Percentiles rank a stretch among this genome's conserved stretches.
Conservation (phyloP, 345 rosid genomes). For the Ailanthus altissimus region DNA sequence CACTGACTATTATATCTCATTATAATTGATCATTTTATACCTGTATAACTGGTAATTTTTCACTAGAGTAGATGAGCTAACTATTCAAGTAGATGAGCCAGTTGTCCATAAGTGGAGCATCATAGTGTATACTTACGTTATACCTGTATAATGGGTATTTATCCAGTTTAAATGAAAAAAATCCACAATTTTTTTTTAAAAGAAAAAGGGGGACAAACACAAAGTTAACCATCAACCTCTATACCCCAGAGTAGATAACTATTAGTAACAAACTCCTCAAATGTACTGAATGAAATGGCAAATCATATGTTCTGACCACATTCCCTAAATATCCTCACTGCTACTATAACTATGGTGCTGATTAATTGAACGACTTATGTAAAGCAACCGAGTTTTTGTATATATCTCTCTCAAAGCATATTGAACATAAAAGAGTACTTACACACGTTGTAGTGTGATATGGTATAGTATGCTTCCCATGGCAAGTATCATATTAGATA, state of each 20-base stretch:
- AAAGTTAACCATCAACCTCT: too few relatives aligned
- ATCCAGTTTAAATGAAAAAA: background rate
- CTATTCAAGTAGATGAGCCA: too few relatives aligned
- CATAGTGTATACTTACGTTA: background rate
- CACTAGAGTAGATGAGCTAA: too few relatives aligned
- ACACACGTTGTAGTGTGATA: conserved; percentile 77
- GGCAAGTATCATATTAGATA: conserved; percentile 86
- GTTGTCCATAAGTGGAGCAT: too few relatives aligned
- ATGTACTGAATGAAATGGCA: background rate
- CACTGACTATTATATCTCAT: background rate
- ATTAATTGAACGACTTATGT: background rate
- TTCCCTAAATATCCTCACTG: background rate
- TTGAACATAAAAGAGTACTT: conserved; percentile 32
- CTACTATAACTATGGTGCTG: background rate
- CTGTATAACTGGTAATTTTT: background rate
- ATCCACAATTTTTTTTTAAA: background rate
- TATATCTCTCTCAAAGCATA: background rate
- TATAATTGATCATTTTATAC: background rate
- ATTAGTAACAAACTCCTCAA: background rate
- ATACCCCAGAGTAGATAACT: background rate
- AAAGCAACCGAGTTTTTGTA: background rate
- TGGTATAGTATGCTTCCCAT: conserved; percentile 95
- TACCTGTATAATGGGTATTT: background rate
- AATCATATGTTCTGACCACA: background rate
- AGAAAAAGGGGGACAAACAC: background rate